Percentiles rank a stretch among this genome's conserved stretches.
Conservation (phyloP, 2,329 filamentous ascomycete genomes). For the Simplicillium aogashimaense region DNA sequence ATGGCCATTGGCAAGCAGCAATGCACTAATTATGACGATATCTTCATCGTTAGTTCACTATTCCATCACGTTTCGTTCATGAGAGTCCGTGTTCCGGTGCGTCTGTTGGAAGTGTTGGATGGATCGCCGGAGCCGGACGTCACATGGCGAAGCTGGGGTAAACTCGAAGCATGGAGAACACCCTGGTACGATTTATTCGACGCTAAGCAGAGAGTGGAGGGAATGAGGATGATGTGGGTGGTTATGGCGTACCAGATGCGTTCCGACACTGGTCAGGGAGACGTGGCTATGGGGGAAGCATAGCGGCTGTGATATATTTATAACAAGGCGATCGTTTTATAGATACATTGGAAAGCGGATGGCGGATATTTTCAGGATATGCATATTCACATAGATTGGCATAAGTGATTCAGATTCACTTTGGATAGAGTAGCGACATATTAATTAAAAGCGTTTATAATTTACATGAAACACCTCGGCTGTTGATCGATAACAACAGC, state of each 20-base stretch:
- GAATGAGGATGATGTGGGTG: slow-evolving; percentile 47
- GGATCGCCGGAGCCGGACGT: slow-evolving; percentile 28
- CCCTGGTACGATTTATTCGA: slow-evolving; percentile 53
- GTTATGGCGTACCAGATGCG: slow-evolving; percentile 51
- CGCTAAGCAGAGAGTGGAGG: slow-evolving; percentile 41
- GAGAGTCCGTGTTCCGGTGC: slow-evolving; percentile 45
- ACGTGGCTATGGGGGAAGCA: not conserved
- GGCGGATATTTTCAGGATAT: too few relatives aligned
- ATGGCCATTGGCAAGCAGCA: slow-evolving; percentile 41
- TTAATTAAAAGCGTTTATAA: too few relatives aligned
- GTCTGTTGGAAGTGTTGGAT: slow-evolving; percentile 41
- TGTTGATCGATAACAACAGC: too few relatives aligned
- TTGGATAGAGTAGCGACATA: too few relatives aligned
- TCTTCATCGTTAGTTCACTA: slow-evolving; percentile 48
- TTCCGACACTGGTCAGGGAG: not conserved
- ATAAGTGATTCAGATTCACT: too few relatives aligned
- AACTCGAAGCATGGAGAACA: slow-evolving; percentile 46
- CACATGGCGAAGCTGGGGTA: slow-evolving; percentile 34
- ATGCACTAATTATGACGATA: slow-evolving; percentile 44
- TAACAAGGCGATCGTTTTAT: too few relatives aligned
- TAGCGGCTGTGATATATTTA: too few relatives aligned
- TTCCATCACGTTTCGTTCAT: slow-evolving; percentile 53
- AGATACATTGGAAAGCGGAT: too few relatives aligned
- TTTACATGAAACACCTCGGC: too few relatives aligned
- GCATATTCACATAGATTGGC: too few relatives aligned